Base-by-base conservation (phyloP, 1,284 basidiomycete genomes). In the Boletus smithii region DNA sequence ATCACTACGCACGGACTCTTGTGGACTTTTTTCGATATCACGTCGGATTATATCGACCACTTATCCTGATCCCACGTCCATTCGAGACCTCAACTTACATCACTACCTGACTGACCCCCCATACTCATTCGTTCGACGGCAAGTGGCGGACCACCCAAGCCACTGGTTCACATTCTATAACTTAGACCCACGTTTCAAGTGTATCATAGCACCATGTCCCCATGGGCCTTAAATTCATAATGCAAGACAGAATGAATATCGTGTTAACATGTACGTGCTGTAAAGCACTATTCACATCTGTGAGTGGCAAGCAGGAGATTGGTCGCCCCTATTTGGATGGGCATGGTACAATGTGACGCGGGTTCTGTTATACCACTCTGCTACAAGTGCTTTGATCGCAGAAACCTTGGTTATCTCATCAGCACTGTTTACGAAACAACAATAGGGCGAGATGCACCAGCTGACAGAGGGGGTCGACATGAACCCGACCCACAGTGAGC, bases 1-100 rank as follows among this genome's bases (percentile, higher is more conserved):
- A 81, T 91, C 56, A 89, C 88, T 17, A 91, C 88, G 13, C 88
- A 91, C 53, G 88, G 88, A 40, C 73, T 90, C 42, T 71, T 91
- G 30, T 91, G 88, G 88, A 91, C 88, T 17, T 74, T 91, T 57
- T 89, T 88, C 65, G 88, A 91, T 69, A 72, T 85, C 53, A 83
- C 80, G 31, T 78, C 83, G 37, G 71, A 77, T 53, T 87, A 83
- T 65, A 89, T 91, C 58, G 88, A 91, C 69, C 72, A 72, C 55
- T 72, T 89, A 61, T 82, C 83, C 36, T 69, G 47, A 67, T 38
- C 30, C 32, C 38, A 41, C 30, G 37, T 33, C 36, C 42, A 46
- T 35, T 30, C 31, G 42, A 50, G 50, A 38, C 33, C 22, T 23
- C 23, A 3, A 31, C 20, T 31, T 30, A 36, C 45, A 51, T 42